Evolutionary conservation across 768 basidiomycete species (phyloP), one percentile per base, ranked within the genome.

Genomic region (Macrolepiota fuliginosa): DNA sequence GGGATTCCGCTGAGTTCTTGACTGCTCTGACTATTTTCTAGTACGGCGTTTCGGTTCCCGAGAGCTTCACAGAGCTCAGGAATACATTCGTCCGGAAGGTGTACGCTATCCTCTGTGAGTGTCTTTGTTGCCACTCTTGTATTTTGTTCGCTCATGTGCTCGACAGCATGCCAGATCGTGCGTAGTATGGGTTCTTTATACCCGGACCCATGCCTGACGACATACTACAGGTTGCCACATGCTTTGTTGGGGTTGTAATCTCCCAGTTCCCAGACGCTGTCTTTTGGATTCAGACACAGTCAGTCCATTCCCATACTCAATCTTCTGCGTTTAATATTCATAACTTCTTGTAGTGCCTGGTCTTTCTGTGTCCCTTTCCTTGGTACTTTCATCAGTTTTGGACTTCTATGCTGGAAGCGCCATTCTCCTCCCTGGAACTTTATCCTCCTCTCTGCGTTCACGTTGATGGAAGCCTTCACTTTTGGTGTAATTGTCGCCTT

Each of bases 351-450:
- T 58, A 93, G 91, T 69, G 68, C 79, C 37, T 96, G 95, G 94
- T 70, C 89, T 2, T 85, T 94, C 75, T 92, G 90, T 70, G 76
- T 92, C 22, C 86, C 91, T 11, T 79, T 93, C 39, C 82, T 94
- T 63, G 92, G 88, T 22, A 89, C 92, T 19, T 77, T 98, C 62
- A 73, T 90, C 67, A 90, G 89, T 63, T 85, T 97, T 27, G 87
- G 88, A 1, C 74, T 91, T 37, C 82, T 95, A 4, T 96, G 86
- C 78, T 96, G 91, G 91, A 96, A 97, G 75, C 88, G 96, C 61
- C 95, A 96, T 74, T 86, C 84, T 71, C 87, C 92, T 72, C 96
- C 96, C 24, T 78, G 85, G 72, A 99, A 99, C 74, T 79, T 96
- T 62, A 80, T 93, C 50, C 78, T 98, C 29, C 80, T 99, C 39